These are phyloP conservation scores for Trichophaea hybrida DNA, from an alignment of 2,329 filamentous ascomycete species.

Conservation along the genomic window DNA sequence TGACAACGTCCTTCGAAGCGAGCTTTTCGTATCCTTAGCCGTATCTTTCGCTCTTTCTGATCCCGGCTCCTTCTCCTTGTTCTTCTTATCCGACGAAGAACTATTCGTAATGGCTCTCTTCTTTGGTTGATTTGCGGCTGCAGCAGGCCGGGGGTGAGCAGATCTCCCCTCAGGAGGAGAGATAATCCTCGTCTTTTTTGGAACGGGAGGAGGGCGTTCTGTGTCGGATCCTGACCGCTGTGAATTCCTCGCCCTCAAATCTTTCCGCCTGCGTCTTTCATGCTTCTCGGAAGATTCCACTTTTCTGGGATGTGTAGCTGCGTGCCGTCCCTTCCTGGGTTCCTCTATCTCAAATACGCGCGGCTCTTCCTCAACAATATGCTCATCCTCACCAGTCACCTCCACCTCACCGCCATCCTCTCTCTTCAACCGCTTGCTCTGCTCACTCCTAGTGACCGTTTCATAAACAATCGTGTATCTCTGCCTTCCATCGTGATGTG, in stretches of 20 bases:
- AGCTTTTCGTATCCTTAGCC: constrained; percentile 4
- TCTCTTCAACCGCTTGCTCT: constrained; percentile 14
- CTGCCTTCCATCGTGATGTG: constrained; percentile 13
- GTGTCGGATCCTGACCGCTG: background rate
- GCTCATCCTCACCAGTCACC: constrained; percentile 25
- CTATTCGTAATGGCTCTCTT: background rate
- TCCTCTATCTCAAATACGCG: constrained; percentile 2
- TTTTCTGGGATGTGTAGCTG: background rate
- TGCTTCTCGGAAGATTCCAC: constrained; percentile 7
- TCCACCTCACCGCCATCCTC: constrained; percentile 28
- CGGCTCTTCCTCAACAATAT: constrained; percentile 7
- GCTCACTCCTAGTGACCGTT: constrained; percentile 19
- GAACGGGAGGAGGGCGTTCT: background rate
- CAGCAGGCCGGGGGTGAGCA: background rate
- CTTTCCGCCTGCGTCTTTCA: constrained; percentile 10
- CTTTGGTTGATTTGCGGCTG: constrained; percentile 5
- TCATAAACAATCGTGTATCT: constrained; percentile 23
- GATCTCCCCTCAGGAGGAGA: background rate
- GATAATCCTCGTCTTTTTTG: background rate
- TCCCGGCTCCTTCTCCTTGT: background rate
- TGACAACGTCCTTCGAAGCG: background rate
- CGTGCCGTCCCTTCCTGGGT: background rate
- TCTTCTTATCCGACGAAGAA: constrained; percentile 10
- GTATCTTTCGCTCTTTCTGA: background rate
- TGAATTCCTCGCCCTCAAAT: background rate